Base-by-base conservation (phyloP, 305 asterid genomes). In the Fraxinus sp. region DNA sequence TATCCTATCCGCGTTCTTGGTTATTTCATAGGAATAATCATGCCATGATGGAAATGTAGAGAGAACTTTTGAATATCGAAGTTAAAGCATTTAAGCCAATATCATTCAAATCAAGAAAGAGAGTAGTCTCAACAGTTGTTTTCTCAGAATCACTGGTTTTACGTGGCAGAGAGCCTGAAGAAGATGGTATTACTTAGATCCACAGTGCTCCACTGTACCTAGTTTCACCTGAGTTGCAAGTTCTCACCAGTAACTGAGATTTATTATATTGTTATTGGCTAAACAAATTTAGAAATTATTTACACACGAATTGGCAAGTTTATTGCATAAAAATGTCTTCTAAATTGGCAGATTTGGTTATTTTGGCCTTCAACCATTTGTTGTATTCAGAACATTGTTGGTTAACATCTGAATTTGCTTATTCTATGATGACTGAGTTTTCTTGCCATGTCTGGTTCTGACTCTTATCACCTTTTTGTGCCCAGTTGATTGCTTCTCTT, bases 391-490 rank as follows among this genome's bases (percentile, higher is more conserved):
- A 62, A 22, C 33, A 20, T 20, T 22, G 14, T 62, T 62, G 72
- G 33, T 62, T 20, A 62, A 62, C 72, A 62, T 62, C 72, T 62
- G 28, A 62, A 62, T 62, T 62, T 62, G 16, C 33, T 81, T 37
- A 68, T 79, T 68, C 49, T 66, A 18, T 3, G 66, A 62, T 20
- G 70, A 78, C 55, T 74, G 52, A 37, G 59, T 72, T 37, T 74
- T 77, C 26, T 71, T 75, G 83, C 8, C 80, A 70, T 74, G 30
- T 83, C 49, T 74, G 71, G 3, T 75, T 71, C 85, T 20, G 24
- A 37, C 84, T 84, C 36, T 35, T 82, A 68, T 49, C 35, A 18
- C 46, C 26, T 9, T 80, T 41, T 49, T 79, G 33, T 87, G 86
- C 79, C 28, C 77, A 6, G 57, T 74, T 24, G 10, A 26, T 80